Conservation (phyloP, 495 filamentous ascomycete genomes). For the Podospora tetraspora region DNA sequence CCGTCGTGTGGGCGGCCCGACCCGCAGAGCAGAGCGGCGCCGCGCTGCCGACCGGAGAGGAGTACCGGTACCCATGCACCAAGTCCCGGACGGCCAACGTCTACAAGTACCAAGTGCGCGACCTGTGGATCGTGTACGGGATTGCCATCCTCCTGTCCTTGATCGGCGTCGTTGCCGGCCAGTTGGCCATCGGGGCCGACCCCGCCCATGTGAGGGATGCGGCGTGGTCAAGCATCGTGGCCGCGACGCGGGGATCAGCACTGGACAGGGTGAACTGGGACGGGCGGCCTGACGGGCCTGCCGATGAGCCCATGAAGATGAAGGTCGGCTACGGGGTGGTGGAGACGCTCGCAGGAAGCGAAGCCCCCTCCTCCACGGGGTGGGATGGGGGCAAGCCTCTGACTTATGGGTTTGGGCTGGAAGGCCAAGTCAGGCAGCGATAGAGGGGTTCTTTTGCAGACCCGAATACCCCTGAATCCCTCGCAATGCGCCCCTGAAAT, state of each 20-base stretch:
- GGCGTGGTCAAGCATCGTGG: slow-evolving; percentile 34
- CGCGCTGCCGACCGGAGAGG: not conserved
- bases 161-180: slow-evolving; percentile 22
- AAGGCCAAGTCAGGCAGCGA: slow-evolving; percentile 30
- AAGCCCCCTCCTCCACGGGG: slow-evolving; percentile 2
- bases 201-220: slow-evolving; percentile 30
- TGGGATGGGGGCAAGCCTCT: slow-evolving; percentile 16
- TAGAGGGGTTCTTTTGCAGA: slow-evolving; percentile 1
- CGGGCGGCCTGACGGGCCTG: slow-evolving; percentile 9
- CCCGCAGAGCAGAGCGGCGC: slow-evolving; percentile 26
- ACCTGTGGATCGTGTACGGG: slow-evolving; percentile 38
- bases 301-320: slow-evolving; percentile 20
- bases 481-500: not conserved
- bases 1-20: slow-evolving; percentile 34
- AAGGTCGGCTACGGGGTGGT: slow-evolving; percentile 32
- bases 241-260: slow-evolving; percentile 33
- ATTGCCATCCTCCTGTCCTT: slow-evolving; percentile 28
- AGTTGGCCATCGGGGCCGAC: slow-evolving; percentile 29
- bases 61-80: slow-evolving; percentile 29
- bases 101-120: slow-evolving; percentile 30
- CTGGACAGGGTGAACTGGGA: slow-evolving; percentile 30
- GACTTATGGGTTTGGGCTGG: slow-evolving; percentile 34
- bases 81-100: slow-evolving; percentile 26
- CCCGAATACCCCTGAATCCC: too few relatives aligned
- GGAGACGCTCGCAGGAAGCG: not conserved